Evolutionary conservation across 2,329 filamentous ascomycete genomes (phyloP).

Genomic region (Aspergillus melleus): DNA sequence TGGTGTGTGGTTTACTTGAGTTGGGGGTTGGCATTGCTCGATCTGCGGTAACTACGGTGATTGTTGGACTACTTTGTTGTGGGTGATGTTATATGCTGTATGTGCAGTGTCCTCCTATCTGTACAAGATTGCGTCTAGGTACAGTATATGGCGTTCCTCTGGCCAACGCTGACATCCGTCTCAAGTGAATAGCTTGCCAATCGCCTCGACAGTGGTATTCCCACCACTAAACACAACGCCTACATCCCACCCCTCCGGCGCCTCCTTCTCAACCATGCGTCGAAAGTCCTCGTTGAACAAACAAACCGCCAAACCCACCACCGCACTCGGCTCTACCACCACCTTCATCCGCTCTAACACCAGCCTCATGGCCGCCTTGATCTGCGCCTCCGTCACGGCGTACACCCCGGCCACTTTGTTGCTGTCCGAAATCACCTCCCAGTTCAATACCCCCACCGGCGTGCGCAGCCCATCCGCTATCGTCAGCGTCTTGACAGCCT

Average conservation of each 20-base stretch:
- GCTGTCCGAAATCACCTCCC: constrained; percentile 71
- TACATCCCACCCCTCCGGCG: constrained; percentile 70
- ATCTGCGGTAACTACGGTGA: too few species aligned
- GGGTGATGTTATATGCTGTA: not conserved
- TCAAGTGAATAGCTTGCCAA: constrained; percentile 53
- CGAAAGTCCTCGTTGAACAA: constrained; percentile 86
- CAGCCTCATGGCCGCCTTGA: constrained; percentile 71
- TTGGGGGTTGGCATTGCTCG: too few species aligned
- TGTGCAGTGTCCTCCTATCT: too few species aligned
- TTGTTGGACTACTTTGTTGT: not conserved
- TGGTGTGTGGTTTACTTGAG: constrained; percentile 24
- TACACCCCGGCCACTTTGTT: constrained; percentile 70
- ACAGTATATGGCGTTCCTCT: too few species aligned
- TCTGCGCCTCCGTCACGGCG: constrained; percentile 78
- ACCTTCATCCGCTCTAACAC: constrained; percentile 88
- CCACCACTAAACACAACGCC: constrained; percentile 64
- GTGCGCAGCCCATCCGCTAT: constrained; percentile 88
- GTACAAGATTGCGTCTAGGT: too few species aligned
- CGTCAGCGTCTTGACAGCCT: constrained; percentile 71
- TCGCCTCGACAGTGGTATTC: constrained; percentile 64
- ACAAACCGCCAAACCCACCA: constrained; percentile 78
- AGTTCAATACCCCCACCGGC: constrained; percentile 74
- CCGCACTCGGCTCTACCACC: constrained; percentile 83
- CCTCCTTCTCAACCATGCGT: constrained; percentile 62
- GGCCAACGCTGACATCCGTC: not conserved